Base-by-base conservation (phyloP, 1,139 yeast species). In the Debaryomyces subglobosus region DNA sequence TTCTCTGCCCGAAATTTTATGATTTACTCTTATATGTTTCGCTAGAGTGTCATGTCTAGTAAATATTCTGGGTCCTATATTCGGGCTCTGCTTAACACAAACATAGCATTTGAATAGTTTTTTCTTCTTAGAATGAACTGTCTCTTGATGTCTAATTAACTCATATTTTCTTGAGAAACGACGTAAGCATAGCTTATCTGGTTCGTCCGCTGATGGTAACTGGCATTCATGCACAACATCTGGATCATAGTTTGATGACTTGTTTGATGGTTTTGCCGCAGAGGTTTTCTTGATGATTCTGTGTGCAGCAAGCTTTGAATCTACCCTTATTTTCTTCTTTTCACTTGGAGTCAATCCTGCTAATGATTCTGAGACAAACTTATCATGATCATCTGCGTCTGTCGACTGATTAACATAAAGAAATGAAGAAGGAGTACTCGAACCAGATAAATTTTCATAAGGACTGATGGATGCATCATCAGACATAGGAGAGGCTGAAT, bases 41-140 rank as follows among this genome's bases (percentile, higher is more conserved):
- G 96, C 91, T 55, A 94, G 78, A 2, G 99, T 97, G 68, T 94
- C 99, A 66, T 91, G 89, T 55, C 99, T 82, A 45, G 96, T 88
- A 64, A 94, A 94, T 2, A 96, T 90, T 69, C 94, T 71, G 16
- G 84, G 76, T 0, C 79, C 80, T 21, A 71, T 69, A 7, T 62
- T 62, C 0, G 81, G 81, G 53, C 76, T 73, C 57, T 81, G 85
- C 57, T 82, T 84, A 39, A 85, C 87, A 70, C 99, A 94, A 38
- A 87, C 85, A 61, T 85, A 85, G 67, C 99, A 94, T 62, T 88
- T 85, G 74, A 86, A 94, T 46, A 89, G 82, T 61, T 88, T 88
- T 68, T 94, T 87, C 67, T 86, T 88, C 47, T 88, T 78, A 1
- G 97, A 94, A 67, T 94, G 99, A 47, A 94, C 94, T 0, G 98